Base-by-base conservation (phyloP, 192 early-diverging fungal species). In the Mortierella claussenii region DNA sequence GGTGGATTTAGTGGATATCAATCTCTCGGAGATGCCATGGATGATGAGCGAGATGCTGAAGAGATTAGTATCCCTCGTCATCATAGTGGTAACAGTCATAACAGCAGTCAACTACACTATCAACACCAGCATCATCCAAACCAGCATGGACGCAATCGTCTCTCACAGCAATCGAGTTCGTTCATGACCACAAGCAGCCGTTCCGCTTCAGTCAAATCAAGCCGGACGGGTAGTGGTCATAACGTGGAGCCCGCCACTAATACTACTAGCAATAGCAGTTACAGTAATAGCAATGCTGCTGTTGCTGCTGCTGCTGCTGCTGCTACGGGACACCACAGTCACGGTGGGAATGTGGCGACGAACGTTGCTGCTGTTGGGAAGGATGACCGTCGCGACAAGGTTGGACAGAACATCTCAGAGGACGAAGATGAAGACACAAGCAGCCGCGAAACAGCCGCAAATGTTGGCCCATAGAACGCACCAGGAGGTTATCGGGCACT, bases 11-110 rank as follows among this genome's bases (percentile, higher is more conserved):
- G 43, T 17, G 64, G 43, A 0, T 76, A 76, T 36, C 73, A 76
- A 27, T 42, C 62, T 17, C 43, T 75, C 9, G 70, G 54, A 7
- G 70, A 75, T 42, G 62, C 31, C 26, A 34, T 74, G 55, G 70
- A 75, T 26, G 57, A 76, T 21, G 64, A 66, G 44, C 51, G 71
- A 20, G 71, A 76, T 18, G 73, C 73, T 7, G 61, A 76, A 33
- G 73, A 76, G 53, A 62, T 76, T 28, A 66, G 65, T 21, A 76
- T 76, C 23, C 65, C 73, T 5, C 73, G 73, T 18, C 73, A 76
- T 42, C 32, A 53, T 26, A 45, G 23, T 23, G 20, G 37, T 11
- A 23, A 34, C 7, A 48, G 43, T 24, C 57, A 47, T 2, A 37
- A 8, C 32, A 62, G 10, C 45, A n/a, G n/a, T n/a, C n/a, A n/a